Evolutionary conservation across 169 alveolate species (phyloP), one percentile per base, ranked within the genome.

Genomic region (Cardiosporidium cionae): DNA sequence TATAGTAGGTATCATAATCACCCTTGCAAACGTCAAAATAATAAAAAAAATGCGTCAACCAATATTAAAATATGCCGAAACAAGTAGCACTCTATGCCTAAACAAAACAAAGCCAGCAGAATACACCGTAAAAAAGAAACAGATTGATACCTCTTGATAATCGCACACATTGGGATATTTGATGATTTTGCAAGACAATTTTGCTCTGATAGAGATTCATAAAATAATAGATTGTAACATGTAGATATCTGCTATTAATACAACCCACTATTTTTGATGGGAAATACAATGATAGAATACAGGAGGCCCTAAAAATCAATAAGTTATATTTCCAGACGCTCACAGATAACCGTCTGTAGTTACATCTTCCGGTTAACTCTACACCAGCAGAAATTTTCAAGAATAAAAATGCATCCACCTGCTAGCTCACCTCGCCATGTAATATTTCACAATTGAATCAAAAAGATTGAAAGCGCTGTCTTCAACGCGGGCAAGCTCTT

Each of bases 401-500:
- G 9, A 3, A 33, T 33, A 54, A 22, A 6, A 66, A 31, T 3
- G 62, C 36, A 52, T 2, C 16, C 52, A 0, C 5, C 6, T n/a
- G 3, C 1, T 0, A 1, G 28, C n/a, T 1, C 6, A 58, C 69
- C 68, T 81, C 31, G 90, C 92, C 91, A 87, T 86, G 79, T 87
- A 87, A 72, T 90, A 90, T 70, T 90, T 89, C 52, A 89, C 89
- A 36, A 90, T 86, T 27, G 93, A 84, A 71, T 90, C 95, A 62
- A 83, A 87, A 37, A 89, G 74, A 66, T 87, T 87, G 74, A 89
- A 90, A 28, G 95, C 93, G 16, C 91, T 86, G 70, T 90, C 95
- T 44, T 90, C 95, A 25, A 90, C 95, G 36, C 95, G 80, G 16
- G 93, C 87, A 5, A 90, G 84, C 81, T 90, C 95, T 65, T 88